Evolutionary conservation across 306 rosid species (phyloP).

Genomic region (Senna siamea): DNA sequence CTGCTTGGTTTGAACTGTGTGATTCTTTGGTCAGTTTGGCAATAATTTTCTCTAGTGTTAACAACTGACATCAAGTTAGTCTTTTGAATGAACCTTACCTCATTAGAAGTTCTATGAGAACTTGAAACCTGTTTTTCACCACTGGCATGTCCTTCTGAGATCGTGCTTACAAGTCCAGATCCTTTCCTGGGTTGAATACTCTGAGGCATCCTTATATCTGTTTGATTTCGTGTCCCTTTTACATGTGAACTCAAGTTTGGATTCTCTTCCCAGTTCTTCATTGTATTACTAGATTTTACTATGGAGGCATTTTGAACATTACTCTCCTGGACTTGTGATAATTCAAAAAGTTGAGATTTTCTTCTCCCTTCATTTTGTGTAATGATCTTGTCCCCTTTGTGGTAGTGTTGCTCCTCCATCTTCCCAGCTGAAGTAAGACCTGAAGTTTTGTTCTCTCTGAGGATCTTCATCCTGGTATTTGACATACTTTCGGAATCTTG

Average conservation of each 20-base stretch:
- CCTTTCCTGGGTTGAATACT: conserved; percentile 54
- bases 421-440: conserved; percentile 48
- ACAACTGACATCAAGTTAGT: conserved; percentile 43
- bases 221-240: conserved; percentile 27
- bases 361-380: conserved; percentile 46
- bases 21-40: conserved; percentile 57
- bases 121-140: conserved; percentile 46
- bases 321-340: conserved; percentile 47
- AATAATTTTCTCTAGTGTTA: conserved; percentile 52
- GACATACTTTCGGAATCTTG: conserved; percentile 54
- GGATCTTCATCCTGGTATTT: conserved; percentile 41
- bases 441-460: conserved; percentile 44
- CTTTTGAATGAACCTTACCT: conserved; percentile 46
- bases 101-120: conserved; percentile 49
- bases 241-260: conserved; percentile 46
- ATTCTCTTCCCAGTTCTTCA: conserved; percentile 45
- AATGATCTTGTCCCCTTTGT: conserved; percentile 43
- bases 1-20: conserved; percentile 40
- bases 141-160: conserved; percentile 46
- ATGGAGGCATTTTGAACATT: conserved; percentile 45
- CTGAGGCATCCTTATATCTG: conserved; percentile 50
- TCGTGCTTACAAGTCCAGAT: conserved; percentile 46
- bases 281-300: conserved; percentile 48
- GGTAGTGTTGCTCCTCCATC: conserved; percentile 47
- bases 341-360: conserved; percentile 53